Percentiles rank a stretch among this genome's conserved stretches.
These are phyloP conservation scores for Boletus reticuloceps DNA, from an alignment of 768 basidiomycete species.

Conservation along the genomic window DNA sequence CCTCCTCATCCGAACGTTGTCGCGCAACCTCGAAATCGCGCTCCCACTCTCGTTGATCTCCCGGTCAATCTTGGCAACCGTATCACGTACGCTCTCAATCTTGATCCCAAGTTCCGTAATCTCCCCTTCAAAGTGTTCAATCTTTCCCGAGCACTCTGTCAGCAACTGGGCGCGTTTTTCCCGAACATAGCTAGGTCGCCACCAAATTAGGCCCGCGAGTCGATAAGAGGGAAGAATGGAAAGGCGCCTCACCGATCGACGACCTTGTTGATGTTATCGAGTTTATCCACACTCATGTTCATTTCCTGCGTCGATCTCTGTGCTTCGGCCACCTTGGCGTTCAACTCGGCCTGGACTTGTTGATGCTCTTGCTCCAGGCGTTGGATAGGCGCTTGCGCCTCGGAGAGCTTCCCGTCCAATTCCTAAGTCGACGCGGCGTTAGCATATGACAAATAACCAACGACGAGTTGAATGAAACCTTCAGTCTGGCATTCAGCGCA, in stretches of 20 bases:
- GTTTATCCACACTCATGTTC: conserved; percentile 59
- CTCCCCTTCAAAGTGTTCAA: conserved; percentile 46
- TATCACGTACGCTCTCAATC: conserved; percentile 40
- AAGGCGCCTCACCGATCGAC: conserved; percentile 54
- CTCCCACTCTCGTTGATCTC: conserved; percentile 78
- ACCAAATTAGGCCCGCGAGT: neutral
- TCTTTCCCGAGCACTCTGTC: conserved; percentile 54
- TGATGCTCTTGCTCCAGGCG: conserved; percentile 56
- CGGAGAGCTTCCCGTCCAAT: conserved; percentile 56
- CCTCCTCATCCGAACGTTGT: conserved; percentile 79
- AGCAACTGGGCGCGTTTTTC: conserved; percentile 62
- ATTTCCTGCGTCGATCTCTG: conserved; percentile 62
- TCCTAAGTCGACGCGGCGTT: conserved; percentile 41
- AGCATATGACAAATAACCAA: neutral
- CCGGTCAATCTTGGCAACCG: conserved; percentile 62
- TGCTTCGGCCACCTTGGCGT: conserved; percentile 46
- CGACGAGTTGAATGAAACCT: conserved; percentile 37
- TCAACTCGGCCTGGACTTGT: conserved; percentile 48
- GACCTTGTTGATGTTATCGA: conserved; percentile 56
- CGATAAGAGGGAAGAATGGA: neutral
- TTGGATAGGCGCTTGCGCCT: conserved; percentile 64
- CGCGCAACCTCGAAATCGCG: conserved; percentile 65
- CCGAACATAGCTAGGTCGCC: conserved; percentile 62
- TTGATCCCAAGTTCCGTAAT: conserved; percentile 41
- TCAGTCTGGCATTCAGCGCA: conserved; percentile 43